Evolutionary conservation across 2,329 filamentous ascomycete genomes (phyloP), one percentile per base, ranked within the genome.

Genomic region (Aspergillus hiratsukae): DNA sequence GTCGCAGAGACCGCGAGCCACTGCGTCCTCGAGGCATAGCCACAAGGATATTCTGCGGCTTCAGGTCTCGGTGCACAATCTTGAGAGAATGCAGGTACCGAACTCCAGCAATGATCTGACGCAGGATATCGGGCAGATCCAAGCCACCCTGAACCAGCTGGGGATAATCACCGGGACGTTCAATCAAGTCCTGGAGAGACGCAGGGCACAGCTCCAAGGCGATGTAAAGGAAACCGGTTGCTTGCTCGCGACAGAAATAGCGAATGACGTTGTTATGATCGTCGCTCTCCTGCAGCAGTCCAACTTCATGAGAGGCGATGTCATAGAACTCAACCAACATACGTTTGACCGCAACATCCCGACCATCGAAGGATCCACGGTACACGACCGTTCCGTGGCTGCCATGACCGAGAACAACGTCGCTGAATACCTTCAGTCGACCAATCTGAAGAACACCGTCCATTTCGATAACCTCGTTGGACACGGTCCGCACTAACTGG

Each of bases 341-440:
- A 35, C 94, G 86, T 79, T 99, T 99, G 49, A 99, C 91, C 1
- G 94, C 94, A 27, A 99, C 93, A 48, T 92, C 88, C 51, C 92
- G 87, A 25, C 91, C 91, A 71, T 96, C 94, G 71, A 96, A 97
- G 53, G 87, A 90, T n/a, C 94, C 94, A 50, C 90, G 88, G 72
- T 94, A 97, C 0, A 99, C 94, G 53, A 95, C 86, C 0, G 94
- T 99, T n/a, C 94, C 94, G 69, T 97, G 96, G 72, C 93, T 97
- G 54, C 94, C 94, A 57, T 90, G 82, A 1, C 86, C 86, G 41
- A 87, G 77, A 19, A 86, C 79, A 29, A 77, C 79, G 63, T 86
- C 81, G 25, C 82, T 85, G 61, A 82, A 78, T 29, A 87, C 84
- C 53, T 78, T 80, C 25, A 87, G 74, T 58, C 82, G 84, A 52